These are phyloP conservation scores for Gossypium mustelinum DNA, from an alignment of 345 rosid genomes.

Conservation along the genomic window DNA sequence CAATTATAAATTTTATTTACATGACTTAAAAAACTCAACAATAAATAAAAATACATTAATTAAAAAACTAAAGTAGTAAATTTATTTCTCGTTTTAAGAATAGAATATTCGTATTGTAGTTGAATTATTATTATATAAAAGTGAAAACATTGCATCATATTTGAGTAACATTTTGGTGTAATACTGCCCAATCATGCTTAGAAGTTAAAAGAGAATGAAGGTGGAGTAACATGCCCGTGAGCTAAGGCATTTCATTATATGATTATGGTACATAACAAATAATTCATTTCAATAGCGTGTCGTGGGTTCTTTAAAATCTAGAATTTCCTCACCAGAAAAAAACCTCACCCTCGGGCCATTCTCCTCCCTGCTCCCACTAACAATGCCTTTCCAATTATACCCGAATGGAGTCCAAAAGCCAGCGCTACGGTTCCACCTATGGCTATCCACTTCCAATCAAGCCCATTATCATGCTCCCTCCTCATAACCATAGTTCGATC, in stretches of 20 bases:
- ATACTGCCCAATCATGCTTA: no score
- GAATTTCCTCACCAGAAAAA: background rate
- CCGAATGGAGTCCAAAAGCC: conserved; percentile 68
- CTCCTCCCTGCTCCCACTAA: conserved; percentile 82
- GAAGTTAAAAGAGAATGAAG: no score
- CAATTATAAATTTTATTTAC: no score
- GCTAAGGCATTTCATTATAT: background rate
- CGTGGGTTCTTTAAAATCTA: background rate
- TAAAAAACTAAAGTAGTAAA: no score
- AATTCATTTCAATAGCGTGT: background rate
- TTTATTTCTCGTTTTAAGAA: no score
- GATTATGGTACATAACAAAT: background rate
- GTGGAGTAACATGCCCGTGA: background rate
- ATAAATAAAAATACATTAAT: no score
- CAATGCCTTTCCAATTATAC: conserved; percentile 68
- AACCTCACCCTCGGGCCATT: conserved; percentile 63
- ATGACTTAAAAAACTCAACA: no score
- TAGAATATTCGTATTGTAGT: no score
- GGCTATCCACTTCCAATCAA: conserved; percentile 90
- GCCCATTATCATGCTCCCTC: conserved; percentile 44
- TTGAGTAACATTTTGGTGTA: no score
- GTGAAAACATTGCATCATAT: no score
- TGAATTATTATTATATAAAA: no score
- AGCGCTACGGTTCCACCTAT: conserved; percentile 79
- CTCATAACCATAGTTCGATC: conserved; percentile 13